phyloP scores from a whole-genome alignment of 1,284 basidiomycete genomes.

The Sanguinoderma infundibulare region DNA sequence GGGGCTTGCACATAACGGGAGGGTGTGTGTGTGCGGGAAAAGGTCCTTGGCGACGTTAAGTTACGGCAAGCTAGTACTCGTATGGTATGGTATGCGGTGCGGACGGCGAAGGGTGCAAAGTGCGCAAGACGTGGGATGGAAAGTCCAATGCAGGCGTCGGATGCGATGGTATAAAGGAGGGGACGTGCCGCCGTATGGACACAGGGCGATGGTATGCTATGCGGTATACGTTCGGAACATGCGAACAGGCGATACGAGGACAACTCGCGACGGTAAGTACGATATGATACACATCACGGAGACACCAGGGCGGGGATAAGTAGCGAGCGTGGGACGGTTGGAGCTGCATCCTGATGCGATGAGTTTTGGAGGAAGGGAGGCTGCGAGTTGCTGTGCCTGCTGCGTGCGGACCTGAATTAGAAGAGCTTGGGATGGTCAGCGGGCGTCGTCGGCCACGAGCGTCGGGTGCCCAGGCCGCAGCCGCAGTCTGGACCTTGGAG shows the following conservation, averaged over 20 bases:
- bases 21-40: not conserved
- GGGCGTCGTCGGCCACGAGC: not conserved
- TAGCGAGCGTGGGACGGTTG: not conserved
- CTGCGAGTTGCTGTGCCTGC: not conserved
- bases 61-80: not conserved
- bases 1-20: not conserved
- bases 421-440: not conserved
- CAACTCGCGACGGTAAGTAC: conserved; percentile 18
- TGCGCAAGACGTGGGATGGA: not conserved
- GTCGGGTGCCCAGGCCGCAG: not conserved
- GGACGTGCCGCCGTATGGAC: conserved; percentile 20
- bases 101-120: not conserved
- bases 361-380: not conserved
- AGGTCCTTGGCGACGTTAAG: conserved; percentile 12
- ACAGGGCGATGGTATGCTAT: conserved; percentile 8
- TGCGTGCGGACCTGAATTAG: not conserved
- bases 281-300: conserved; percentile 12
- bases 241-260: conserved; percentile 8
- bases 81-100: conserved; percentile 1
- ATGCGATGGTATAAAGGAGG: conserved; percentile 17
- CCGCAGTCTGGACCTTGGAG: not conserved
- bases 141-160: not conserved
- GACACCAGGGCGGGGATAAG: not conserved
- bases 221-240: conserved; percentile 11
- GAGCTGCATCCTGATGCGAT: not conserved